phyloP scores from a whole-genome alignment of 2,329 filamentous ascomycete species.

The Bipolaris victoriae region DNA sequence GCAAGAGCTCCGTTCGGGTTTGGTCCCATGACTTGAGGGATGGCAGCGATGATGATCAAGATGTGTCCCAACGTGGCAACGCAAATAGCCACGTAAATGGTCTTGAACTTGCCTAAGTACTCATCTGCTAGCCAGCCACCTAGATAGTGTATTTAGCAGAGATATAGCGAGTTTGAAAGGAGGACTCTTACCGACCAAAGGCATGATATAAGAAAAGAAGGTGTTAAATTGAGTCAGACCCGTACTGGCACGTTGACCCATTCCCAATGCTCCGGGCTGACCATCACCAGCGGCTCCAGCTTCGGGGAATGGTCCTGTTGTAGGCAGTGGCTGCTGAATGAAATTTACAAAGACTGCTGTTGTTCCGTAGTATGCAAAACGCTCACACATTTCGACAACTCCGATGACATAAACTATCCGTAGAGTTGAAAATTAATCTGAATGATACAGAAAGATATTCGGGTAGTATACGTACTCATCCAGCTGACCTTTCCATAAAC shows the following conservation, averaged over 20 bases:
- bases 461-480: conserved; percentile 20
- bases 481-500: conserved; percentile 41
- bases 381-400: conserved; percentile 40
- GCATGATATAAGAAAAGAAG: conserved; percentile 34
- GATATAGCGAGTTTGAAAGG: background rate
- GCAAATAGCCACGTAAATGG: conserved; percentile 60
- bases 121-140: conserved; percentile 65
- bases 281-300: conserved; percentile 49
- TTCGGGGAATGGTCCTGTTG: conserved; percentile 56
- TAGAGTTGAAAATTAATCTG: background rate
- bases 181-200: conserved; percentile 28
- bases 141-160: conserved; percentile 54
- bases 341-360: conserved; percentile 38
- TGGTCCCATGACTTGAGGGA: conserved; percentile 52
- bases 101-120: conserved; percentile 65
- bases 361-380: conserved; percentile 42
- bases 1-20: conserved; percentile 50
- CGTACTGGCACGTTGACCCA: conserved; percentile 37
- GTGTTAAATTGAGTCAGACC: conserved; percentile 32
- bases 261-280: conserved; percentile 37
- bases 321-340: conserved; percentile 55
- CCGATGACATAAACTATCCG: conserved; percentile 34
- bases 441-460: background rate
- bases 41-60: conserved; percentile 59
- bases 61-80: conserved; percentile 64